Conservation (phyloP, 2,329 filamentous ascomycete genomes). For the Canariomyces notabilis region DNA sequence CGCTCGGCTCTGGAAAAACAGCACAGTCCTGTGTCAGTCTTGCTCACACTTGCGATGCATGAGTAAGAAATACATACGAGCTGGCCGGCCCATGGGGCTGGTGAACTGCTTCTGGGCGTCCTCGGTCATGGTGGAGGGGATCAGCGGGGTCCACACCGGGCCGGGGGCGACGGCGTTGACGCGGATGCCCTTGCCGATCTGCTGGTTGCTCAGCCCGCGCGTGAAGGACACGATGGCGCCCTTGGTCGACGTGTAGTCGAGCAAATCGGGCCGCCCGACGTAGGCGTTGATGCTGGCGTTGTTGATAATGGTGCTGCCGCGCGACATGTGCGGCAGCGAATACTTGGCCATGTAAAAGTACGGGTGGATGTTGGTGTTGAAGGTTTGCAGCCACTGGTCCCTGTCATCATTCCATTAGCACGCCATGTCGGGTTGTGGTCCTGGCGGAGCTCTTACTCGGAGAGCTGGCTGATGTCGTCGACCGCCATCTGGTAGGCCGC, state of each 20-base stretch:
- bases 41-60: background rate
- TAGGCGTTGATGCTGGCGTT: slow-evolving; percentile 82
- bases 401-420: slow-evolving; percentile 32
- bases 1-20: slow-evolving; percentile 62
- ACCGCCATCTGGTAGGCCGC: slow-evolving; percentile 71
- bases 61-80: slow-evolving; percentile 23
- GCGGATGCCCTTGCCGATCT: slow-evolving; percentile 64
- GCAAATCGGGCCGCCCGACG: slow-evolving; percentile 70
- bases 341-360: slow-evolving; percentile 81
- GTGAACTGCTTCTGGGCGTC: slow-evolving; percentile 68
- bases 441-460: slow-evolving; percentile 50
- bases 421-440: too few species aligned
- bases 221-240: slow-evolving; percentile 78
- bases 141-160: slow-evolving; percentile 73
- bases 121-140: slow-evolving; percentile 66
- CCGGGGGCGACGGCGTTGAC: slow-evolving; percentile 75
- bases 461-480: slow-evolving; percentile 63
- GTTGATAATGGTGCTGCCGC: slow-evolving; percentile 77
- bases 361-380: slow-evolving; percentile 78
- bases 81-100: slow-evolving; percentile 69
- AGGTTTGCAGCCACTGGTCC: slow-evolving; percentile 75
- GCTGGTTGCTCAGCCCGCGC: slow-evolving; percentile 70
- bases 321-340: slow-evolving; percentile 65
- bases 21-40: too few species aligned
- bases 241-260: slow-evolving; percentile 78